These are phyloP conservation scores for Pseudogymnoascus sp. DNA, from an alignment of 2,329 filamentous ascomycete species.

Conservation along the genomic window DNA sequence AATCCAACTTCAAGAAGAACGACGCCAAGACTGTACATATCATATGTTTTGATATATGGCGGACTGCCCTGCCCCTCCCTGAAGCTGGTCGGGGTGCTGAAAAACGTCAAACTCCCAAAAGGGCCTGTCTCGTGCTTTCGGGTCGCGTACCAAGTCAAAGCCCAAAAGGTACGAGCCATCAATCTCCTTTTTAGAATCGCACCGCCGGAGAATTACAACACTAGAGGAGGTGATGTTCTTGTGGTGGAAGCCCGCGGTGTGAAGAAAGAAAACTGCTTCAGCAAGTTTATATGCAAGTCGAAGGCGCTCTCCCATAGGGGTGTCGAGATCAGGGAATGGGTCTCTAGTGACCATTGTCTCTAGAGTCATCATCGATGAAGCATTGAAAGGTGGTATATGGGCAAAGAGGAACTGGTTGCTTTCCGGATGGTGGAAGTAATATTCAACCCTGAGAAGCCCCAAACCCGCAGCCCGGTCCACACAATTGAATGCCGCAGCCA, in stretches of 20 bases:
- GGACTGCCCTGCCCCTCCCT: background rate
- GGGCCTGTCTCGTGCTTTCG: too few relatives aligned
- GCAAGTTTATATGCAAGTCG: slow-evolving; percentile 24
- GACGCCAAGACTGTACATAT: slow-evolving; percentile 11
- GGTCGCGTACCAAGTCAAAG: slow-evolving; percentile 6
- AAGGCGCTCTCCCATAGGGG: slow-evolving; percentile 16
- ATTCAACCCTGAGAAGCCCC: background rate
- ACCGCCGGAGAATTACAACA: slow-evolving; percentile 1
- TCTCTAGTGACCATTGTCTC: background rate
- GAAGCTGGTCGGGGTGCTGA: slow-evolving; percentile 2
- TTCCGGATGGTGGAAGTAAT: slow-evolving; percentile 3
- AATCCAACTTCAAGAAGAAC: slow-evolving; percentile 6
- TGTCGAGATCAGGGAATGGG: background rate
- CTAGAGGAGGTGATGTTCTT: slow-evolving; percentile 24
- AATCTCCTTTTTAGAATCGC: background rate
- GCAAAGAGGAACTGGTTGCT: slow-evolving; percentile 4
- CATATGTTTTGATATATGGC: slow-evolving; percentile 8
- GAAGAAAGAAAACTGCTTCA: slow-evolving; percentile 23
- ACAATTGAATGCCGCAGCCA: background rate
- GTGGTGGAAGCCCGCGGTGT: slow-evolving; percentile 26
- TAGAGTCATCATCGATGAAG: background rate
- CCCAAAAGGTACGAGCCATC: slow-evolving; percentile 7
- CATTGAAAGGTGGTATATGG: background rate
- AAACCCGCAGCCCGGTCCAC: background rate
- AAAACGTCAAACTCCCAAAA: background rate